Conservation (phyloP, 768 basidiomycete genomes). For the Strobilomyces confusus region DNA sequence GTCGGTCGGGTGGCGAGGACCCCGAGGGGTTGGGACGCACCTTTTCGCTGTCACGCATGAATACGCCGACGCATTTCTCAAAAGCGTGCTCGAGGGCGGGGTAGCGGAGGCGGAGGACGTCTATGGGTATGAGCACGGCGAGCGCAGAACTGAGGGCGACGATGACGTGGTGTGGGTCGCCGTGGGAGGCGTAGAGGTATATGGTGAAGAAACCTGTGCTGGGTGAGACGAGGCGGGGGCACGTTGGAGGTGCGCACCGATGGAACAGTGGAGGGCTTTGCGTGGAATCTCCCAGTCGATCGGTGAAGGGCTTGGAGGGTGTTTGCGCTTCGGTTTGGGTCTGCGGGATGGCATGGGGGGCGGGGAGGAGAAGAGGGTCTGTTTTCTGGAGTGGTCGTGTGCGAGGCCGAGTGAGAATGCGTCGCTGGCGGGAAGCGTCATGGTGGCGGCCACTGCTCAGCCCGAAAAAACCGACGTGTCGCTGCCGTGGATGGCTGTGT, state of each 20-base stretch:
- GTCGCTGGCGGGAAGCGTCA: slow-evolving; percentile 35
- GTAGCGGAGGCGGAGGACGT: slow-evolving; percentile 67
- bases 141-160: slow-evolving; percentile 62
- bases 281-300: slow-evolving; percentile 90
- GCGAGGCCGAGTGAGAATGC: slow-evolving; percentile 34
- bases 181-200: slow-evolving; percentile 50
- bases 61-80: slow-evolving; percentile 68
- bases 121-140: slow-evolving; percentile 65
- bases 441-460: slow-evolving; percentile 1
- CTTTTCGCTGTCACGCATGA: slow-evolving; percentile 89
- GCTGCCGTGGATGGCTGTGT: neutral
- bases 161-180: slow-evolving; percentile 50
- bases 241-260: slow-evolving; percentile 52
- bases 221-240: neutral
- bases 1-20: too few species aligned
- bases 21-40: slow-evolving; percentile 30
- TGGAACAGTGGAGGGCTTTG: slow-evolving; percentile 83
- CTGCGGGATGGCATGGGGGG: slow-evolving; percentile 26
- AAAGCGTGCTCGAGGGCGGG: slow-evolving; percentile 64
- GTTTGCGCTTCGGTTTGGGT: slow-evolving; percentile 28
- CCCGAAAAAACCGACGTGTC: neutral
- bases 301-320: slow-evolving; percentile 7
- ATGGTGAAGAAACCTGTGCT: slow-evolving; percentile 58
- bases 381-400: slow-evolving; percentile 31
- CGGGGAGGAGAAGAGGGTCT: slow-evolving; percentile 37